Evolutionary conservation across 441 rosid species (phyloP), one percentile per base, ranked within the genome.

Genomic region (Pelargonium australe): DNA sequence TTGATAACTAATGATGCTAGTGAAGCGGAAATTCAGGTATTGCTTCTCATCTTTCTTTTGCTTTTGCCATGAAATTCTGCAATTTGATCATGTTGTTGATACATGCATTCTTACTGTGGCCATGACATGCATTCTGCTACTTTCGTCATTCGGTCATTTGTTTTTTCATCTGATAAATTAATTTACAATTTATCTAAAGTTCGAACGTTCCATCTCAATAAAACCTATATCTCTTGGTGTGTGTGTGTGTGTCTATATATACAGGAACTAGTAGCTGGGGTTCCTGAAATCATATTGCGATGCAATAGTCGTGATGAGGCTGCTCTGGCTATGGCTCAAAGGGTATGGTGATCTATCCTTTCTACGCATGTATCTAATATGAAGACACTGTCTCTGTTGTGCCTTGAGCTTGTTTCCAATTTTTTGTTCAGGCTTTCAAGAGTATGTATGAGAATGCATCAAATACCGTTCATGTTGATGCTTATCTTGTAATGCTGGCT

Each of bases 281-380:
- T 95, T 82, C 96, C 97, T 80, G 98, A 95, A 71, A 92, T 95
- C 75, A 88, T 95, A 79, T 92, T 90, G 23, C 83, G 98, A 79
- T 95, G 99, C 80, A 79, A 89, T 37, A 90, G 96, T 75, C 87
- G 95, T 77, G 99, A 95, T 76, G 98, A 92, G 82, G 99, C 98
- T 71, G 98, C 99, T 58, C 76, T 87, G 73, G 97, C 99, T 75
- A 93, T 95, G 34, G 97, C 99, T 64, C 99, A 92, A 79, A 95
- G 87, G 91, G 95, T 89, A 41, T 49, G 66, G 2, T 60, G 1
- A 11, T 23, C 25, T 20, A 20, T 31, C 28, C 64, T 60, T 3
- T 20, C 25, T 9, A 53, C 34, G 23, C 34, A 23, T 9, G 12
- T 60, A 23, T 4, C 64, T 20, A 60, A 23, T 60, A 23, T 12